A percentile compares a stretch with the other conserved stretches of the same genome.
Conservation (phyloP, 116 monocot genomes). For the Phalaenopsis hybrid region DNA sequence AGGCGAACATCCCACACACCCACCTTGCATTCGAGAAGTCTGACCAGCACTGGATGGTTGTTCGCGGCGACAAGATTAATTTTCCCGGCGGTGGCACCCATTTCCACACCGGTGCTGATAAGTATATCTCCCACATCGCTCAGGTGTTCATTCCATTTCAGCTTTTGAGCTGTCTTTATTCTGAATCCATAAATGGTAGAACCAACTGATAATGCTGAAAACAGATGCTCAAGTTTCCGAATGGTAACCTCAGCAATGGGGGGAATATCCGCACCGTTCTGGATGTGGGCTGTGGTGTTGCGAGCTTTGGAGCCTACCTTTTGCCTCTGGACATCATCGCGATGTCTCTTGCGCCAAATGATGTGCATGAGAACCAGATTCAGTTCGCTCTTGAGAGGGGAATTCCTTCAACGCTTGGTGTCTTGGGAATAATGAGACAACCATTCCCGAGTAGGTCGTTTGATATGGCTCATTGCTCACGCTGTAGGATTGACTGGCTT, state of each 20-base stretch:
- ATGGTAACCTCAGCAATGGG: slow-evolving; percentile 60
- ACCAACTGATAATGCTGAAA: not conserved
- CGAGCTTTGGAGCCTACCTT: slow-evolving; percentile 96
- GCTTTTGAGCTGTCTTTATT: not conserved
- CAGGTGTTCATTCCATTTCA: slow-evolving; percentile 30
- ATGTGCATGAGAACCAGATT: slow-evolving; percentile 95
- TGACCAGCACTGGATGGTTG: slow-evolving; percentile 94
- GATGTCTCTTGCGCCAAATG: slow-evolving; percentile 90
- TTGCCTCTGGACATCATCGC: slow-evolving; percentile 54
- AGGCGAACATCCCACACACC: slow-evolving; percentile 77
- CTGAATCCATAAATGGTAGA: not conserved
- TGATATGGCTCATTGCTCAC: slow-evolving; percentile 84
- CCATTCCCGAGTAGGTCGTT: slow-evolving; percentile 81
- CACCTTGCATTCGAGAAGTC: slow-evolving; percentile 80
- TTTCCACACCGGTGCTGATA: slow-evolving; percentile 75
- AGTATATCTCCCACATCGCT: slow-evolving; percentile 69
- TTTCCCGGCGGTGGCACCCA: slow-evolving; percentile 95
- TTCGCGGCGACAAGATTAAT: slow-evolving; percentile 74
- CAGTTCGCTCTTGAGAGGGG: slow-evolving; percentile 96
- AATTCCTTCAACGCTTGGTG: slow-evolving; percentile 71
- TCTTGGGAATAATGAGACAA: slow-evolving; percentile 74
- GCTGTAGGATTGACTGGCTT: slow-evolving; percentile 92
- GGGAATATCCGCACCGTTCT: slow-evolving; percentile 72
- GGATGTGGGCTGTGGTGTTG: slow-evolving; percentile 95
- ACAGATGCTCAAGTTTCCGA: slow-evolving; percentile 82